These are phyloP conservation scores for Pseudogymnoascus sp. DNA, from an alignment of 2,329 filamentous ascomycete genomes.

Conservation along the genomic window DNA sequence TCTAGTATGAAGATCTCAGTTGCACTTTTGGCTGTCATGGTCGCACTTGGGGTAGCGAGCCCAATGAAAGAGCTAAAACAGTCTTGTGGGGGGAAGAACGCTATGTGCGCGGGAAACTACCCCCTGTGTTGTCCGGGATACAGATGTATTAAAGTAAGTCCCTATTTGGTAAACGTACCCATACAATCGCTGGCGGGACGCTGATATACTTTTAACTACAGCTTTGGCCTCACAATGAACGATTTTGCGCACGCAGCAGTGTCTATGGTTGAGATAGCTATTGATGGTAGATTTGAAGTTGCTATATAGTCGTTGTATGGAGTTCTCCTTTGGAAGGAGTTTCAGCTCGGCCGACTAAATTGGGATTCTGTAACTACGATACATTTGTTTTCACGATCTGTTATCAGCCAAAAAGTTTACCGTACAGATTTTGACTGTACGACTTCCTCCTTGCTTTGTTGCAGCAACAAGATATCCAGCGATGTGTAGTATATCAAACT, in stretches of 20 bases:
- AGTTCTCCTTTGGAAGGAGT: neutral
- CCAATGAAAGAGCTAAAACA: neutral
- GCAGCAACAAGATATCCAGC: neutral
- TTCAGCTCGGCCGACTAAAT: neutral
- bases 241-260: neutral
- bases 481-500: neutral
- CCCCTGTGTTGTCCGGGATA: neutral
- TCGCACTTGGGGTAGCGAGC: neutral
- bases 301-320: neutral
- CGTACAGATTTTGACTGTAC: neutral
- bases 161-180: neutral
- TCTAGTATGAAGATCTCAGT: neutral
- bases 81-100: neutral
- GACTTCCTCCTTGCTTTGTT: neutral
- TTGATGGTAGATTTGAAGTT: neutral
- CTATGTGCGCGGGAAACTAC: neutral
- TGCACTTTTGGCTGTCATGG: neutral
- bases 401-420: neutral
- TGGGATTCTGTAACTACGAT: neutral
- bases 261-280: neutral
- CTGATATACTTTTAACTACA: neutral
- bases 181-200: neutral
- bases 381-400: neutral
- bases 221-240: neutral
- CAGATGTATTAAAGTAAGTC: neutral